Conservation (phyloP, 2,329 filamentous ascomycete species). For the Aspergillus niger region DNA sequence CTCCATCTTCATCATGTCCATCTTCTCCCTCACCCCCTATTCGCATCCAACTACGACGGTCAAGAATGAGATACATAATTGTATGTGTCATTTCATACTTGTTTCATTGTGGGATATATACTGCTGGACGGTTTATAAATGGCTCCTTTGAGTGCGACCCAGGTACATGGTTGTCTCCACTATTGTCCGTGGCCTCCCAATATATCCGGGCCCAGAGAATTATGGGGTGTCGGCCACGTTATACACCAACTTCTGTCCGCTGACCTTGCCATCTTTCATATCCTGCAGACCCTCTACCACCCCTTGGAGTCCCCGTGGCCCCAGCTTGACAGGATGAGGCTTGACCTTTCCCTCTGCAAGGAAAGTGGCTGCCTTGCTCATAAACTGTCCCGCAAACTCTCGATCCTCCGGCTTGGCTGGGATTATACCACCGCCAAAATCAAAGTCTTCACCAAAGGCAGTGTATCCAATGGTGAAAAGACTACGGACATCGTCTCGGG, state of each 20-base stretch:
- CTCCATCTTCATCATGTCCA: no score
- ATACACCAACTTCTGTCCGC: constrained; percentile 53
- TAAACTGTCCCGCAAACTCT: constrained; percentile 47
- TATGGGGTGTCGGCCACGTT: constrained; percentile 29
- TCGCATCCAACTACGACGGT: no score
- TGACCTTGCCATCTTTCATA: constrained; percentile 48
- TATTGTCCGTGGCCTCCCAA: no score
- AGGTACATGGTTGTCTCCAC: no score
- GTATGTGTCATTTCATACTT: no score
- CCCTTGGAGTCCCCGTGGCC: constrained; percentile 45
- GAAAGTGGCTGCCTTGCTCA: constrained; percentile 40
- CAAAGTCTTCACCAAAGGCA: constrained; percentile 33
- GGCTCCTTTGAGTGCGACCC: no score
- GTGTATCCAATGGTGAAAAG: constrained; percentile 36
- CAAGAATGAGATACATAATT: no score
- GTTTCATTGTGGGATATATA: no score
- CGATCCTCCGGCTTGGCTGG: constrained; percentile 42
- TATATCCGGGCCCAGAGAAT: no score
- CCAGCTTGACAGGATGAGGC: constrained; percentile 46
- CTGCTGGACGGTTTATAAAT: no score
- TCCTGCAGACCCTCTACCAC: constrained; percentile 49
- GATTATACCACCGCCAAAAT: constrained; percentile 26
- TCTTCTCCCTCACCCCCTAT: no score
- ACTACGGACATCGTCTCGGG: constrained; percentile 33
- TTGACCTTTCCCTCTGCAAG: constrained; percentile 47